Conservation (phyloP, 306 rosid species). For the Lotus japonicus region DNA sequence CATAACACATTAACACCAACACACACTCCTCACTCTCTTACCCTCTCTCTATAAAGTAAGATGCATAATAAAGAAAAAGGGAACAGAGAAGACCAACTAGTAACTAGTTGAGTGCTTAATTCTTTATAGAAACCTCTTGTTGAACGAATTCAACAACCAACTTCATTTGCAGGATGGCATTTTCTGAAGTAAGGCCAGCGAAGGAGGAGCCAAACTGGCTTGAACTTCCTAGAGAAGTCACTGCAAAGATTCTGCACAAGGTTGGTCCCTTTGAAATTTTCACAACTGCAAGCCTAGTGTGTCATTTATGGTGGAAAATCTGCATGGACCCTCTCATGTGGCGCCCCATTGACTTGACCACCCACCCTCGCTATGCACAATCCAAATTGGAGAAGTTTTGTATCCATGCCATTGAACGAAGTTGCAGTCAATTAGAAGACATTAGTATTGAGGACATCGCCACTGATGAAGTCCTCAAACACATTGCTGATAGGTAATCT, state of each 20-base stretch:
- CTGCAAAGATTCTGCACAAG: neutral
- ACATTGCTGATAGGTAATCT: neutral
- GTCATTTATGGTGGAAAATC: conserved; percentile 34
- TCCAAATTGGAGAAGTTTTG: no score
- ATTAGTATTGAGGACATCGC: neutral
- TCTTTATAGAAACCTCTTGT: no score
- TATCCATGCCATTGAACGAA: neutral
- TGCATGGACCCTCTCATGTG: conserved; percentile 41
- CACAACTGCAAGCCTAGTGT: conserved; percentile 26
- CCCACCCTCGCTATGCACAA: no score
- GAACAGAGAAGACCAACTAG: no score
- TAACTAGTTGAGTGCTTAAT: no score
- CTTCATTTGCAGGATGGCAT: no score
- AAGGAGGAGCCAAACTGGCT: neutral
- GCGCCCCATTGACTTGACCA: conserved; percentile 33
- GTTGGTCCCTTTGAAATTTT: neutral
- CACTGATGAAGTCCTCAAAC: neutral
- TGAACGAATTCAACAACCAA: no score
- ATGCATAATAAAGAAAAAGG: no score
- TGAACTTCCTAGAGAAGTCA: neutral
- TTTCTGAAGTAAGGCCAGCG: no score
- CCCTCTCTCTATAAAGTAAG: no score
- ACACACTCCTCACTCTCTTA: no score
- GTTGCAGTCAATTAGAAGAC: neutral
- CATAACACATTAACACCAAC: no score